phyloP scores from a whole-genome alignment of 345 rosid species.

The Pistacia atlantica region DNA sequence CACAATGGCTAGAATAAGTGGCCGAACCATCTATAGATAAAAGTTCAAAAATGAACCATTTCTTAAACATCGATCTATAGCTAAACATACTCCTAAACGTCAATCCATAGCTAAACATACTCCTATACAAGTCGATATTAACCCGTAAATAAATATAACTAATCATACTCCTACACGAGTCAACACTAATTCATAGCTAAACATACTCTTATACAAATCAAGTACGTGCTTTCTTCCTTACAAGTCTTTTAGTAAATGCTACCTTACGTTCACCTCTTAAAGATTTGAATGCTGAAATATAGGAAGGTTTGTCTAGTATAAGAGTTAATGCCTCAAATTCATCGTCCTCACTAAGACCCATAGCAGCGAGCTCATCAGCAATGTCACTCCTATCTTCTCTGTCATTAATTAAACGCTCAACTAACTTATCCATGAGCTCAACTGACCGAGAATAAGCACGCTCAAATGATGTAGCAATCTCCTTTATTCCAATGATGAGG shows the following conservation, averaged over 20 bases:
- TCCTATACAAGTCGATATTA: no score
- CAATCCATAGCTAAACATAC: no score
- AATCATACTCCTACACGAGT: no score
- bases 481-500: neutral
- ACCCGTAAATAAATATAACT: no score
- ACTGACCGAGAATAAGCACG: neutral
- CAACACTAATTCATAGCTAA: no score
- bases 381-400: constrained; percentile 13
- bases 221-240: neutral
- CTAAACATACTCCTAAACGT: no score
- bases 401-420: neutral
- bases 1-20: no score
- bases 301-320: neutral
- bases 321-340: neutral
- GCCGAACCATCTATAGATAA: no score
- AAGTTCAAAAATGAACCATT: no score
- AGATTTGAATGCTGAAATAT: neutral
- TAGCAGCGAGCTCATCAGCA: neutral
- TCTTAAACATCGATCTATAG: no score
- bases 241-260: neutral
- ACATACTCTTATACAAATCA: neutral
- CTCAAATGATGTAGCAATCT: neutral
- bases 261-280: neutral
- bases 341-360: neutral
- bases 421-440: neutral